These are phyloP conservation scores for Hanseniaspora uvarum DNA, from an alignment of 1,139 yeast species.

Conservation along the genomic window DNA sequence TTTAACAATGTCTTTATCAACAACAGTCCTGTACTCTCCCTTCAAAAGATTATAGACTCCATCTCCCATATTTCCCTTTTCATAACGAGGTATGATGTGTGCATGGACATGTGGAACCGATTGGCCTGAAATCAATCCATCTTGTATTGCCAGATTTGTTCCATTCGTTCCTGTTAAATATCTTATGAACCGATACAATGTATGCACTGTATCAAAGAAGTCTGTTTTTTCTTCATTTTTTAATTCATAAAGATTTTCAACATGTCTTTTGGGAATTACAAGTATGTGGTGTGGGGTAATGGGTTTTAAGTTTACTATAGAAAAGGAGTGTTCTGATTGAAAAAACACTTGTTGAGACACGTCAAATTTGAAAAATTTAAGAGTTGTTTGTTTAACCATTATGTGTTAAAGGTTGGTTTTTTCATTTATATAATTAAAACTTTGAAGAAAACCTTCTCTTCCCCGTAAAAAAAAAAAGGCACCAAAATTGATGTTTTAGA, in stretches of 20 bases:
- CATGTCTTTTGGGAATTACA: conserved; percentile 66
- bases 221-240: conserved; percentile 64
- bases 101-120: conserved; percentile 88
- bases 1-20: conserved; percentile 33
- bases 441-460: not conserved
- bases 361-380: conserved; percentile 28
- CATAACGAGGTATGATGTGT: conserved; percentile 75
- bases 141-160: conserved; percentile 82
- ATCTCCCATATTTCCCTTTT: conserved; percentile 58
- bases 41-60: conserved; percentile 57
- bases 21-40: conserved; percentile 35
- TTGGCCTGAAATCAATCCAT: conserved; percentile 93
- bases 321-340: conserved; percentile 53
- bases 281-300: conserved; percentile 82
- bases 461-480: not conserved
- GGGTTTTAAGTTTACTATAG: conserved; percentile 81
- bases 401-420: not conserved
- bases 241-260: conserved; percentile 55
- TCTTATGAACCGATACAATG: conserved; percentile 56
- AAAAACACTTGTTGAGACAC: conserved; percentile 31
- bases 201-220: conserved; percentile 66
- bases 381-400: conserved; percentile 14
- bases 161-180: conserved; percentile 64
- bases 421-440: not conserved
- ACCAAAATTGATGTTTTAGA: too few relatives aligned